Base-by-base conservation (phyloP, 805 yeast genomes). In the Teunomyces pallodes region DNA sequence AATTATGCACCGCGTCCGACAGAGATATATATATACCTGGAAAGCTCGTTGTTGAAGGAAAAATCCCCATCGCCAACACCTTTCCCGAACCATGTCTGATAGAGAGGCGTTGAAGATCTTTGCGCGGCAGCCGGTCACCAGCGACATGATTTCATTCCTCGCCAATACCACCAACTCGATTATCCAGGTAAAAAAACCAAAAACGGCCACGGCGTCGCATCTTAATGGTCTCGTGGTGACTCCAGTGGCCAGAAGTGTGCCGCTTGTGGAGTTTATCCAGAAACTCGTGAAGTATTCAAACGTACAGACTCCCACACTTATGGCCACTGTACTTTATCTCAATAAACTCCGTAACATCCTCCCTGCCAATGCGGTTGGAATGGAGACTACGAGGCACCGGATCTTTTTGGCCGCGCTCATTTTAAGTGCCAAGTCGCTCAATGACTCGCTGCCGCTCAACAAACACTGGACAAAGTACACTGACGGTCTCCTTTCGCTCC, bases 381-480 rank as follows among this genome's bases (percentile, higher is more conserved):
- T 91, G 78, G 90, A 82, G 50, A 87, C 97, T 46, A 90, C 98
- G 7, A 81, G 95, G 62, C 99, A 92, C 72, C 79, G 98, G 51
- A 88, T 92, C 49, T 94, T 92, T 56, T 72, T 92, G 45, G 96
- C 97, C 0, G 82, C 96, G 40, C 76, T 92, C 48, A 89, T 92
- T 39, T 70, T 94, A 43, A 87, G 96, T n/a, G 97, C 98, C 12
- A 92, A 92, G 72, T 84, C 83, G 53, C 79, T 91, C 54, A 92
- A 92, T 68, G 99, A 92, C 72, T 87, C 96, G 3, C 85, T 95
- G 16, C 99, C 99, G 38, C 79, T 92, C 64, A 92, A 92, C 71
- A 91, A 87, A 70, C 97, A 94, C 72, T 92, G 99, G 99, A 85
- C 96, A 4, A 78, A 82, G 51, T 91, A 92, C 73, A 91, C 98